Evolutionary conservation across 148 eudicot species (phyloP), one percentile per base, ranked within the genome.

Genomic region (Bassia scoparia): DNA sequence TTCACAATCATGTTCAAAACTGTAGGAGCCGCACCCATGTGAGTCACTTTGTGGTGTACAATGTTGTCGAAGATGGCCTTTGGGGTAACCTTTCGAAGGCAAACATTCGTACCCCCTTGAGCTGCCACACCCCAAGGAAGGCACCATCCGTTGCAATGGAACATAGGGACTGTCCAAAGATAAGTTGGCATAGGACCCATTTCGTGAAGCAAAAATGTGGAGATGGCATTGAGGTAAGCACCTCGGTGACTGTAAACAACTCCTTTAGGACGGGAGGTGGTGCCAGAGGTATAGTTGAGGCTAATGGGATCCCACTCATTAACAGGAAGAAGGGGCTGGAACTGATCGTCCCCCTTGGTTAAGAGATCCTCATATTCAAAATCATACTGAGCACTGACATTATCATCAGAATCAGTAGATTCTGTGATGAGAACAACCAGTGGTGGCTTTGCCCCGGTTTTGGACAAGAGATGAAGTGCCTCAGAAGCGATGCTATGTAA

Each of bases 71-170:
- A 89, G 20, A 89, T 86, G 10, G 83, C 87, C 74, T 80, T 77
- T 4, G 90, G 87, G n/a, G 80, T 67, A 24, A 87, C 90, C 68
- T 81, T 86, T 54, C 89, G 75, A 35, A 87, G 67, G 76, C 90
- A 89, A 20, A 89, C 33, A 68, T 89, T 89, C 1, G 88, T 86
- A 37, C 90, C 93, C 14, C 90, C 89, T 29, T 80, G 80, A 3
- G 93, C 93, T 0, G 93, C 90, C 23, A 89, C 77, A 2, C 87
- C 87, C 93, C 93, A 89, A 66, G 86, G 84, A 16, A 86, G 83
- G 74, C 88, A 86, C 93, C 93, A 89, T 1, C 93, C 93, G 18
- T 81, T 89, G 76, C 93, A 89, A 13, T 89, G 93, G 50, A 89
- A 89, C 93, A 89, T 87, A 1, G 93, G 93, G 63, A 87, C 93